Evolutionary conservation across 768 basidiomycete genomes (phyloP).

Genomic region (Dioszegia crocea): DNA sequence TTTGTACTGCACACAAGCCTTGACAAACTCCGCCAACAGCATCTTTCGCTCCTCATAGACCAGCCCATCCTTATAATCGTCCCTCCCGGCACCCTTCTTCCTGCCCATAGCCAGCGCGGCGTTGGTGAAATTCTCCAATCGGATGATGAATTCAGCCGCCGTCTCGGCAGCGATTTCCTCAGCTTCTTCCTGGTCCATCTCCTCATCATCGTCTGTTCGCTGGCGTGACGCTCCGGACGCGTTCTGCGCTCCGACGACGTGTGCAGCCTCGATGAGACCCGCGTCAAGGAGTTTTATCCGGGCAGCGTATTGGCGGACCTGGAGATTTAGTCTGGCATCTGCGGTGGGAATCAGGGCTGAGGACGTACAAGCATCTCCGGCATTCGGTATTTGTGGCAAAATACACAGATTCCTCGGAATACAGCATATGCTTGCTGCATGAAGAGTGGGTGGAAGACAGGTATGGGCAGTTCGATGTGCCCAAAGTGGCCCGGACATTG

Average conservation of each 20-base stretch:
- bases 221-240: constrained; percentile 15
- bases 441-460: constrained; percentile 94
- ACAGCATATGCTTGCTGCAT: constrained; percentile 85
- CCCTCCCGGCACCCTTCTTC: constrained; percentile 53
- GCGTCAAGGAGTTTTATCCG: constrained; percentile 83
- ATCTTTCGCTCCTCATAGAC: constrained; percentile 84
- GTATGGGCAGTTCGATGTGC: constrained; percentile 90
- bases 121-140: constrained; percentile 41
- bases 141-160: constrained; percentile 38
- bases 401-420: constrained; percentile 81
- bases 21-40: constrained; percentile 75
- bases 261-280: constrained; percentile 77
- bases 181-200: constrained; percentile 53
- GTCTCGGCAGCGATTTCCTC: constrained; percentile 41
- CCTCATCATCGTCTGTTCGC: constrained; percentile 49
- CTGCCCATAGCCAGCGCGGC: constrained; percentile 25
- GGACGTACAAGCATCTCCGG: constrained; percentile 62
- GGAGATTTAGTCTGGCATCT: constrained; percentile 10
- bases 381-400: constrained; percentile 88
- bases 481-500: constrained; percentile 97
- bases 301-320: constrained; percentile 79
- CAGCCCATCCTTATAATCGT: constrained; percentile 80
- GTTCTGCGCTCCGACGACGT: constrained; percentile 63
- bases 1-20: constrained; percentile 49
- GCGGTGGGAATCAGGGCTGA: neutral